phyloP scores from a whole-genome alignment of 768 basidiomycete species.

The Kwoniella sp. region DNA sequence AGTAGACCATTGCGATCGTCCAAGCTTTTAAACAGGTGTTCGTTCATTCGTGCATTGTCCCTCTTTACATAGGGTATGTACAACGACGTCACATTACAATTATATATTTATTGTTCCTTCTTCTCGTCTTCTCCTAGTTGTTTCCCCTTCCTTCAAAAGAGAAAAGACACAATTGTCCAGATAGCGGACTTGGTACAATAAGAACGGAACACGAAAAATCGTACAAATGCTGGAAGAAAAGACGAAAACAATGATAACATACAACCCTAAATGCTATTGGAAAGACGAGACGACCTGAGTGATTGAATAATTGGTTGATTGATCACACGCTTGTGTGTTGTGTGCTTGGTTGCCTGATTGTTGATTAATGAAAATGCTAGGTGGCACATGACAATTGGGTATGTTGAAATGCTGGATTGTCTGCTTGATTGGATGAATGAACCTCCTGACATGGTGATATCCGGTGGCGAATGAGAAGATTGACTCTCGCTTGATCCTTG shows the following conservation, averaged over 20 bases:
- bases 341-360: not conserved
- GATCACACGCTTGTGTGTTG: no score
- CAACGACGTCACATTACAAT: not conserved
- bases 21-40: no score
- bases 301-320: no score
- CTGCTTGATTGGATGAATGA: no score
- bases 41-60: slow-evolving; percentile 1
- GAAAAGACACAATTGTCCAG: not conserved
- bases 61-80: not conserved
- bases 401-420: not conserved
- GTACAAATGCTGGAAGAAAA: not conserved
- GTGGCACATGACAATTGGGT: not conserved
- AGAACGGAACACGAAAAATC: not conserved
- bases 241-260: not conserved
- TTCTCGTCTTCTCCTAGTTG: not conserved
- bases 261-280: not conserved
- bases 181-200: not conserved
- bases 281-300: no score
- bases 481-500: not conserved
- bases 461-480: not conserved
- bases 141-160: not conserved
- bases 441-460: not conserved
- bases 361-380: no score
- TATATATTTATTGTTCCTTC: not conserved
- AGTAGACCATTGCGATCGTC: no score